Evolutionary conservation across 345 rosid species (phyloP), one percentile per base, ranked within the genome.

Genomic region (Barbarea vulgaris): DNA sequence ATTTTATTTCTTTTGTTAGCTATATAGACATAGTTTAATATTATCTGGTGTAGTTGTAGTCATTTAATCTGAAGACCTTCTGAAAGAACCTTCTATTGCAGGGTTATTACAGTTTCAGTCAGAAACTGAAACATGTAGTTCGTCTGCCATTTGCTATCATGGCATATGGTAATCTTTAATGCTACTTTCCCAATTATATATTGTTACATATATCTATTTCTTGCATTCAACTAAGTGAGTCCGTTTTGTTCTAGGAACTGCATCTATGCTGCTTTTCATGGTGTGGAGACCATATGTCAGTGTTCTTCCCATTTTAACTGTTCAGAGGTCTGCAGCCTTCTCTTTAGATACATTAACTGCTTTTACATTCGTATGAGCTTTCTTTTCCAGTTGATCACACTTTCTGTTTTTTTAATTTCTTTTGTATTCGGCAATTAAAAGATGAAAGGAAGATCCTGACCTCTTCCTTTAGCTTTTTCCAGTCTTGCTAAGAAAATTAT

Each of bases 91-190:
- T 52, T 72, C 17, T 41, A n/a, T 64, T 77, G 77, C 74, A 94
- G 97, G 98, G 98, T 19, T 94, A 94, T 76, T 94, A 94, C 79
- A 91, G 97, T 84, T 93, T 91, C 85, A 91, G 98, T 76, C 96
- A 91, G 90, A 94, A 94, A 82, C 61, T 94, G 87, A 94, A 94
- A 88, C 95, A 94, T 80, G 79, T 94, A 64, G 97, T 91, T 67
- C 96, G 95, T 39, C 82, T 91, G 66, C 96, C 97, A 15, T 94
- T 94, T 82, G 95, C 98, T 42, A 84, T 90, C 67, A 87, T 89
- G 77, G 88, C 97, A 25, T 94, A 94, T 82, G 98, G 98, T 91
- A 81, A 72, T 58, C 1, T 72, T 31, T 41, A 17, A n/a, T 41
- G 39, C 56, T 37, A 41, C 2, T 56, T 59, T 65, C 10, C 44